Conservation (phyloP, 148 eudicot genomes). For the Hydrangea macrophylla region DNA sequence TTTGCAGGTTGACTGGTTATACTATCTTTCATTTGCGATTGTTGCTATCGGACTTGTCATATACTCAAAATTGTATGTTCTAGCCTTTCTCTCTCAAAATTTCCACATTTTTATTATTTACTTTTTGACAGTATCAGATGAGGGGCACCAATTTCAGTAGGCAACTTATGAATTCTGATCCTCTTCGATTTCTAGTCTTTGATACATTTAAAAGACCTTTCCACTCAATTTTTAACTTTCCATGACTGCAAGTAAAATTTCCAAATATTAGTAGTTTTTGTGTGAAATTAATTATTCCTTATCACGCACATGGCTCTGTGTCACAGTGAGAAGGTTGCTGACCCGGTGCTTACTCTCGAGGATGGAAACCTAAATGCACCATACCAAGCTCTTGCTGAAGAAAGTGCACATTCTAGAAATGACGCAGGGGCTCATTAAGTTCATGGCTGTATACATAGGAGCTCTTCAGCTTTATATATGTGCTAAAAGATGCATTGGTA, state of each 20-base stretch:
- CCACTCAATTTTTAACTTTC: no score
- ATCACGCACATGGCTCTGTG: not conserved
- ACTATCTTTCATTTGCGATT: slow-evolving; percentile 58
- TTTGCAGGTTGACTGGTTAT: slow-evolving; percentile 87
- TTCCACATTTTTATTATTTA: no score
- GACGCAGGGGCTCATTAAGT: slow-evolving; percentile 15
- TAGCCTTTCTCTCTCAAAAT: not conserved
- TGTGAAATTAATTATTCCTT: not conserved
- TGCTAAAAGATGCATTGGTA: not conserved
- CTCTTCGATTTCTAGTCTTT: not conserved
- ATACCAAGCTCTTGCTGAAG: slow-evolving; percentile 35
- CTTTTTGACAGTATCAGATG: not conserved
- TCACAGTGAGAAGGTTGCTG: slow-evolving; percentile 38
- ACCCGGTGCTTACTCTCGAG: slow-evolving; percentile 9
- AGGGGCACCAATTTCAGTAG: not conserved
- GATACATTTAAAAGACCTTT: no score
- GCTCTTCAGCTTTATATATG: not conserved
- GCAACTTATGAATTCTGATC: not conserved
- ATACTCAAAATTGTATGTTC: slow-evolving; percentile 60
- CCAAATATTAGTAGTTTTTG: not conserved
- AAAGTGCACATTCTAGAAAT: slow-evolving; percentile 23
- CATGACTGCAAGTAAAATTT: no score
- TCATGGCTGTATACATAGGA: not conserved
- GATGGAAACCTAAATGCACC: slow-evolving; percentile 16
- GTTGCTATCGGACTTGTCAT: slow-evolving; percentile 69